Percentiles rank a stretch among this genome's conserved stretches.
phyloP scores from a whole-genome alignment of 371 early-diverging fungal species.

The Entomophthora muscae region DNA sequence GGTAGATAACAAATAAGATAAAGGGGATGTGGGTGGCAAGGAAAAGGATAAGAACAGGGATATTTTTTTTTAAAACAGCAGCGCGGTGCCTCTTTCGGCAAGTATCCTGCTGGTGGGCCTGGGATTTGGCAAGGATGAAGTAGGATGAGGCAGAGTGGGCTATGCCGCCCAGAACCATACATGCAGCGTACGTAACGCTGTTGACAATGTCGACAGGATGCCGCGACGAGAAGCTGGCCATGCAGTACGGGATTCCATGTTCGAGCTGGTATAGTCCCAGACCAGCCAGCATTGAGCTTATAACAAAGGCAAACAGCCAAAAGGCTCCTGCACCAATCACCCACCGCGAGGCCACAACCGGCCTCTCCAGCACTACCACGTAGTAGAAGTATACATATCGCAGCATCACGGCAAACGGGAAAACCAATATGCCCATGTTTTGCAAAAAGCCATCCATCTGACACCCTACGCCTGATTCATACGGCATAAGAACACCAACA shows the following conservation, averaged over 20 bases:
- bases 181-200: background rate
- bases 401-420: background rate
- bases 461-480: background rate
- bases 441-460: background rate
- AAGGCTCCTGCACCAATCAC: background rate
- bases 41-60: background rate
- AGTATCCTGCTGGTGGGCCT: background rate
- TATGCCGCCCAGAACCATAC: background rate
- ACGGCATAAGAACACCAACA: background rate
- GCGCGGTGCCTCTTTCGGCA: background rate
- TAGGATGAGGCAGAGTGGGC: background rate
- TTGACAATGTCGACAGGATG: background rate
- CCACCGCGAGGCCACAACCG: background rate
- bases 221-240: background rate
- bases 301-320: background rate
- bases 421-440: background rate
- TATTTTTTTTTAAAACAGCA: background rate
- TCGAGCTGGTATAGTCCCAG: background rate
- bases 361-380: background rate
- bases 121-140: background rate
- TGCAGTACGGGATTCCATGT: background rate
- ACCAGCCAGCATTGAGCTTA: background rate
- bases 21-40: background rate
- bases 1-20: background rate
- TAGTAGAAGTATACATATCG: background rate